Base-by-base conservation (phyloP, 2,329 filamentous ascomycete species). In the Calonectria pseudoturangicola region DNA sequence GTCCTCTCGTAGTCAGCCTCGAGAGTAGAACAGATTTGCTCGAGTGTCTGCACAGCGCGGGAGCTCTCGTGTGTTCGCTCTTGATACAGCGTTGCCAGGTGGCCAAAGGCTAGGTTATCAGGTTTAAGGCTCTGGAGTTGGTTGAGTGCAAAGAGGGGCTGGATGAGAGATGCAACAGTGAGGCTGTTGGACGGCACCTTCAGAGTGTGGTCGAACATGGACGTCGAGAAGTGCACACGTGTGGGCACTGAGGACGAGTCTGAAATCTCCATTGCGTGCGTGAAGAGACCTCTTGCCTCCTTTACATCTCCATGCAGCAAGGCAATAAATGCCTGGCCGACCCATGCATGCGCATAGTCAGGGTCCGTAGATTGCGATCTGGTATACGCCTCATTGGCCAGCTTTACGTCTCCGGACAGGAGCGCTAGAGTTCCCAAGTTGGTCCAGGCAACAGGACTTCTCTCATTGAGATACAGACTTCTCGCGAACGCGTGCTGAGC, bases 401-500 rank as follows among this genome's bases (percentile, higher is more conserved):
- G 88, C 79, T 95, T 90, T 25, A 92, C 84, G 79, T 99, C 97
- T 70, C 94, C 93, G 76, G 98, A 94, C 5, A 98, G 84, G 18
- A 98, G 87, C 71, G 97, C 98, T 10, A 99, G 87, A 0, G 94
- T 92, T 9, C 95, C 97, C 1, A 99, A 86, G 78, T 99, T 98
- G 0, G 95, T 94, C 97, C 97, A 99, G 0, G 93, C 90, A 75
- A 93, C 92, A 0, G 95, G 92, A 76, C 92, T 97, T 74, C 95
- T 88, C 83, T 99, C 96, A 80, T 98, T 97, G 18, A 99, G 87
- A 83, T 97, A 94, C n/a, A 99, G 84, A 77, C 96, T 98, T 77
- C 97, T 90, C 15, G 98, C 93, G 79, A 99, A 96, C 0, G 97
- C 92, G 83, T 99, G 97, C 83, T 99, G 97, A 0, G 97, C 92